Evolutionary conservation across 495 filamentous ascomycete species (phyloP).

Genomic region (Aspergillus sparsus): DNA sequence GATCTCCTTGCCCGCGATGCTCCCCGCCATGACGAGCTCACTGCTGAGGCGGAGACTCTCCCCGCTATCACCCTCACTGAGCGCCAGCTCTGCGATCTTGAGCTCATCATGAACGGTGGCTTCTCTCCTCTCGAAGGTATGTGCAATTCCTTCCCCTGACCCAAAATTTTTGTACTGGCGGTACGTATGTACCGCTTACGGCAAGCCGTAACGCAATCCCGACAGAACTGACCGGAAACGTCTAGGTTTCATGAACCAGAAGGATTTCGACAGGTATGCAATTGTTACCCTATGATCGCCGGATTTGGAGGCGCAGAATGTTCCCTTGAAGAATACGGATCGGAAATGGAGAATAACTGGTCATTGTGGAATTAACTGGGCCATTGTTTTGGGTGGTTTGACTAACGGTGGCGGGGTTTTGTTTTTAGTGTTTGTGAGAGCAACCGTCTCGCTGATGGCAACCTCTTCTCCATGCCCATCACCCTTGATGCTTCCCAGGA

Average conservation of each 20-base stretch:
- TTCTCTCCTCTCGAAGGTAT: conserved; percentile 95
- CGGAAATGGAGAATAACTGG: background rate
- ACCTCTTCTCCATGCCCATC: conserved; percentile 96
- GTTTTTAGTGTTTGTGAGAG: conserved; percentile 76
- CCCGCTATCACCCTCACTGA: conserved; percentile 84
- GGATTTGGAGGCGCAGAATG: conserved; percentile 19
- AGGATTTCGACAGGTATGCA: conserved; percentile 87
- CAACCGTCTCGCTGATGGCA: conserved; percentile 81
- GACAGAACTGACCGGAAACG: background rate
- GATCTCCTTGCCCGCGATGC: conserved; percentile 92
- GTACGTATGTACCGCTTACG: conserved; percentile 6
- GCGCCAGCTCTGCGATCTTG: conserved; percentile 95
- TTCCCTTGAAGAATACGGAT: background rate
- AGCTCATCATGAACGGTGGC: conserved; percentile 92
- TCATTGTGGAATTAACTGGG: too few relatives aligned
- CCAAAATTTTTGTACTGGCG: conserved; percentile 2
- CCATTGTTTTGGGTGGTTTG: background rate
- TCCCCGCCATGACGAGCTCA: conserved; percentile 71
- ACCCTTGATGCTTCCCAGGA: conserved; percentile 80
- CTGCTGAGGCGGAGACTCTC: conserved; percentile 79
- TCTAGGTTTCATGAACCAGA: conserved; percentile 92
- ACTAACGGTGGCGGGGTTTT: conserved; percentile 15
- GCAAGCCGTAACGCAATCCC: background rate
- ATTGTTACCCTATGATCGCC: conserved; percentile 2
- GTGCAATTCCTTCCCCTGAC: conserved; percentile 32